A percentile compares a stretch with the other conserved stretches of the same genome.
Evolutionary conservation across 208 protist species (phyloP).

Genomic region (Strigomonas culicis): DNA sequence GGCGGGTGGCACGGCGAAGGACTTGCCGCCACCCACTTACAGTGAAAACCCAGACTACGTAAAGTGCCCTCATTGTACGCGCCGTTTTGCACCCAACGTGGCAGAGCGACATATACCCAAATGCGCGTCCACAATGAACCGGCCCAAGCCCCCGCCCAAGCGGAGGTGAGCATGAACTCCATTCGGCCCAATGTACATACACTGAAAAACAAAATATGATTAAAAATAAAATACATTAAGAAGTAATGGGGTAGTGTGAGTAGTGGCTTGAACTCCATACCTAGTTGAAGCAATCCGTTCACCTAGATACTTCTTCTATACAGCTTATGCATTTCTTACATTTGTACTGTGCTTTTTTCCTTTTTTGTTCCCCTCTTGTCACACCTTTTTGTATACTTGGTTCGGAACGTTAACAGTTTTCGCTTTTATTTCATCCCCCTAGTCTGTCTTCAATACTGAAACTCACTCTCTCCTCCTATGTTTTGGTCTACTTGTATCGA

Average conservation of each 20-base stretch:
- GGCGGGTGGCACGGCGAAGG: constrained; percentile 56
- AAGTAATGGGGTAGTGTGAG: too few species aligned
- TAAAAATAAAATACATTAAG: neutral
- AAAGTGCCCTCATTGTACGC: constrained; percentile 79
- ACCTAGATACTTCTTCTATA: too few species aligned
- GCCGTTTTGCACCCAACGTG: constrained; percentile 78
- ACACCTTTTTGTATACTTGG: neutral
- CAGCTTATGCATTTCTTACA: neutral
- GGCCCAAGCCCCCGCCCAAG: constrained; percentile 79
- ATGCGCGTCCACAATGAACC: constrained; percentile 77
- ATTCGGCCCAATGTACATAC: too few species aligned
- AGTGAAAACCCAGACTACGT: constrained; percentile 83
- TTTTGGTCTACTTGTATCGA: neutral
- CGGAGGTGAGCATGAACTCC: too few species aligned
- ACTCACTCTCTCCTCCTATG: neutral
- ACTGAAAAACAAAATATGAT: too few species aligned
- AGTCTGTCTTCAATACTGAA: too few species aligned
- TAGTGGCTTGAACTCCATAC: too few species aligned
- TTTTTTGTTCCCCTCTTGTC: constrained; percentile 1
- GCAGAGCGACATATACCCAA: constrained; percentile 85
- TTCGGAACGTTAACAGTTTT: too few species aligned
- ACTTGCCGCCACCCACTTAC: constrained; percentile 87
- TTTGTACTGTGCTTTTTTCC: neutral
- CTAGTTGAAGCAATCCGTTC: too few species aligned
- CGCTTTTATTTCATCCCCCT: neutral